phyloP scores from a whole-genome alignment of 148 eudicot species.

The Cornus controversa region DNA sequence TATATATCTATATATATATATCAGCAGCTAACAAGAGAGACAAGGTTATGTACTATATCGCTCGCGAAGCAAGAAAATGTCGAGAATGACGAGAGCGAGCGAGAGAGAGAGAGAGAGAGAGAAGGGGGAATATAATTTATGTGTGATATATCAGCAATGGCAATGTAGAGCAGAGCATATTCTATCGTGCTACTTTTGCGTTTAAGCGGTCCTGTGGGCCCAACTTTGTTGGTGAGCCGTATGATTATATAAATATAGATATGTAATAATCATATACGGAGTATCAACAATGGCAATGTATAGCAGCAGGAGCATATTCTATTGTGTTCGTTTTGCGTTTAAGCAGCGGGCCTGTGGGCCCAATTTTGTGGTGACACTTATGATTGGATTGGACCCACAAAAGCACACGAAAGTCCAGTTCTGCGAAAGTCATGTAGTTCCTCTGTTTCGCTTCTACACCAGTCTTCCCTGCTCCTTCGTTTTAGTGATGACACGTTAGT shows the following conservation, averaged over 20 bases:
- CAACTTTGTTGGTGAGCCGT: neutral
- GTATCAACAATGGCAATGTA: too few species aligned
- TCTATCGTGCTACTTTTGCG: neutral
- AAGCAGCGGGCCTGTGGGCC: too few species aligned
- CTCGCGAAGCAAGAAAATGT: slow-evolving; percentile 2
- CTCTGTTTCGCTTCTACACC: neutral
- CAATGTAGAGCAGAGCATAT: slow-evolving; percentile 32
- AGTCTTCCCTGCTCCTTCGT: neutral
- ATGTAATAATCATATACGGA: too few species aligned
- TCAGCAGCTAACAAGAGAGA: neutral
- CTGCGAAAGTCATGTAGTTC: neutral
- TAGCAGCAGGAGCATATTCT: too few species aligned
- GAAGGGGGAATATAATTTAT: too few species aligned
- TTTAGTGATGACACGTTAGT: neutral
- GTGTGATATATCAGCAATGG: too few species aligned
- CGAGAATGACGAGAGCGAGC: neutral
- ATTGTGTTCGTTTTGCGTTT: too few species aligned
- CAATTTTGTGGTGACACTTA: too few species aligned
- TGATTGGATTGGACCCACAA: neutral
- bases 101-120: too few species aligned
- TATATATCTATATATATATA: too few species aligned
- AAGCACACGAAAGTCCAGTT: neutral
- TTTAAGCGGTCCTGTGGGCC: slow-evolving; percentile 5
- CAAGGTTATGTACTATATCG: too few species aligned
- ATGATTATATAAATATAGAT: too few species aligned